Evolutionary conservation across 2,329 filamentous ascomycete species (phyloP).

Genomic region (Rhinocladiella similis): DNA sequence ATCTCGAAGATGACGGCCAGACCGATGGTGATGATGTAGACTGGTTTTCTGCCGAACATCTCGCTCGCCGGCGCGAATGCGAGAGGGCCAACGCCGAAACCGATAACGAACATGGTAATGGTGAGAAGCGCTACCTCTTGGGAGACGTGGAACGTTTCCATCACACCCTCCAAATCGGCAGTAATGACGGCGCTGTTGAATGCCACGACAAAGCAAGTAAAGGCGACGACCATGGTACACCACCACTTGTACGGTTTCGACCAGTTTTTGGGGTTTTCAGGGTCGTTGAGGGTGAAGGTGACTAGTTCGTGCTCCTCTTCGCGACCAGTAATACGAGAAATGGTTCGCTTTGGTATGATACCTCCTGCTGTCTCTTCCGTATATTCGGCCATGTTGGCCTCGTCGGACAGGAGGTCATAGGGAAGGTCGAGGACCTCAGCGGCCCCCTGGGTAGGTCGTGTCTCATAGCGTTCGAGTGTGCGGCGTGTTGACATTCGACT

Average conservation of each 20-base stretch:
- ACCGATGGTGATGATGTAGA: conserved; percentile 69
- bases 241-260: conserved; percentile 61
- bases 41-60: conserved; percentile 68
- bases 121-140: conserved; percentile 71
- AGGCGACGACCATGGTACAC: conserved; percentile 79
- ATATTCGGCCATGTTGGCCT: conserved; percentile 67
- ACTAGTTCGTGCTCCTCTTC: conserved; percentile 63
- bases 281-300: conserved; percentile 70
- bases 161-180: conserved; percentile 67
- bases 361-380: conserved; percentile 61
- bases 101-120: conserved; percentile 76
- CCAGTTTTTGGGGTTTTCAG: conserved; percentile 85
- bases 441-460: conserved; percentile 28
- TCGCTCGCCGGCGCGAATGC: conserved; percentile 77
- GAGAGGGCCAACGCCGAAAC: conserved; percentile 80
- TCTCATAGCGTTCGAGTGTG: conserved; percentile 25
- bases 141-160: conserved; percentile 65
- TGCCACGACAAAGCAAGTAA: conserved; percentile 73
- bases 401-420: conserved; percentile 61
- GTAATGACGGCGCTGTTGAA: conserved; percentile 75
- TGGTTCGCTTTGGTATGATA: conserved; percentile 57
- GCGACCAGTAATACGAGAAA: conserved; percentile 56
- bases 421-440: conserved; percentile 59
- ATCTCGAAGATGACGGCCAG: conserved; percentile 77
- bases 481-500: conserved; percentile 24